Evolutionary conservation across 2,329 filamentous ascomycete species (phyloP), one percentile per base, ranked within the genome.

Genomic region (Talaromyces sp.): DNA sequence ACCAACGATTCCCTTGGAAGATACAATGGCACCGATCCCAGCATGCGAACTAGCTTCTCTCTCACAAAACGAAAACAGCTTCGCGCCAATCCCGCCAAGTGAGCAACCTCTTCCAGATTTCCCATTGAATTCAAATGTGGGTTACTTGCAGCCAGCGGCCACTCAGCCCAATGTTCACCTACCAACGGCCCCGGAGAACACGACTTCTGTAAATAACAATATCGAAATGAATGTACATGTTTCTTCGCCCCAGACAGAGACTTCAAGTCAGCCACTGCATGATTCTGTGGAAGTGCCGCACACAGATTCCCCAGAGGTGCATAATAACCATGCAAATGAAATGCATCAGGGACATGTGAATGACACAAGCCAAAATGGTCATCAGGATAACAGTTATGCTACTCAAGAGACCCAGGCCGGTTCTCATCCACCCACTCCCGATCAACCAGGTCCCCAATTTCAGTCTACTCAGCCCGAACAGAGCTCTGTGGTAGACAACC

Each of bases 21-120:
- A 53, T 33, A 30, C 42, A n/a, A 56, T 59, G 40, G 60, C 56
- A 34, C 56, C 60, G 23, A 56, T 59, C 7, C 60, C 60, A n/a
- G 27, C 60, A 16, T 53, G 56, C 42, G 60, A 59, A 28, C 9
- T 40, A 5, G 33, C 23, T 1, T 31, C 50, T 31, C 14, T 27
- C 9, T 23, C 18, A 23, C n/a, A 27, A 14, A 34, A 5, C 31
- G 40, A 16, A 23, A 59, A 28, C 12, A 28, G 30, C 23, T 23
- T 62, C 5, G 50, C 40, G 3, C 61, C 61, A 6, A 56, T 59
- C 51, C 56, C 61, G 18, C 56, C 50, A 14, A 36, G 50, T 50
- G 60, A 61, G 52, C 56, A 61, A 12, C 27, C 36, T 31, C 7
- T 10, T 6, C 36, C 28, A 31, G 50, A 12, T 2, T 36, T 31